phyloP scores from a whole-genome alignment of 73 alveolate genomes.

The Paramecium pentaurelia region DNA sequence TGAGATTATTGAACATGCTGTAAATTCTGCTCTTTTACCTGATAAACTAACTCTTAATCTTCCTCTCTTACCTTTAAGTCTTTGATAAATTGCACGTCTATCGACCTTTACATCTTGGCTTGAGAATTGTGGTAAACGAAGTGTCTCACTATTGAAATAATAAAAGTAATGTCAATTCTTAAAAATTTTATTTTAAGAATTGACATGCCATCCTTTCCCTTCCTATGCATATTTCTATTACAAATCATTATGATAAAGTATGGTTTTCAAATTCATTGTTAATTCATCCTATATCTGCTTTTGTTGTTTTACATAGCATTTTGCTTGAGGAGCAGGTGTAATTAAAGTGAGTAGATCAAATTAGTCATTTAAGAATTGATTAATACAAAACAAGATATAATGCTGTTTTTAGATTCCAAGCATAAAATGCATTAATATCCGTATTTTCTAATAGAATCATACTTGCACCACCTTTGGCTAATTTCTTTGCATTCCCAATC shows the following conservation, averaged over 20 bases:
- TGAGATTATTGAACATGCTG: constrained; percentile 99
- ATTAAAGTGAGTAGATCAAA: constrained; percentile 31
- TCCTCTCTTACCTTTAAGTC: constrained; percentile 98
- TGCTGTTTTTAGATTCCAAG: not conserved
- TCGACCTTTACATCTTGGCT: constrained; percentile 68
- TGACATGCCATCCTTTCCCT: not conserved
- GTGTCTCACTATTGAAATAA: constrained; percentile 7
- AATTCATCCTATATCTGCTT: not conserved
- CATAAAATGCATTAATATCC: constrained; percentile 23
- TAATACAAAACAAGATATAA: constrained; percentile 14
- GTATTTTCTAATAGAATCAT: not conserved
- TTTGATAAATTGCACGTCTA: constrained; percentile 90
- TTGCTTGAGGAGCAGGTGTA: constrained; percentile 50
- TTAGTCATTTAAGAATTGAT: not conserved
- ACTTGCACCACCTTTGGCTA: not conserved
- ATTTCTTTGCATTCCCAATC: not conserved
- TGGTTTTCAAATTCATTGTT: not conserved
- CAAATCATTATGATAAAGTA: not conserved
- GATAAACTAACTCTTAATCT: constrained; percentile 97
- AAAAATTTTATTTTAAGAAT: not conserved
- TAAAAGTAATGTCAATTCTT: constrained; percentile 15
- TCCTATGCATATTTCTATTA: not conserved
- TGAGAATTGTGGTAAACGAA: not conserved
- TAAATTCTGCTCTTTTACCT: constrained; percentile 99
- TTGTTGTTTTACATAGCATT: not conserved